Evolutionary conservation across 2,329 filamentous ascomycete genomes (phyloP), one percentile per base, ranked within the genome.

Genomic region (Aspergillus sp.): DNA sequence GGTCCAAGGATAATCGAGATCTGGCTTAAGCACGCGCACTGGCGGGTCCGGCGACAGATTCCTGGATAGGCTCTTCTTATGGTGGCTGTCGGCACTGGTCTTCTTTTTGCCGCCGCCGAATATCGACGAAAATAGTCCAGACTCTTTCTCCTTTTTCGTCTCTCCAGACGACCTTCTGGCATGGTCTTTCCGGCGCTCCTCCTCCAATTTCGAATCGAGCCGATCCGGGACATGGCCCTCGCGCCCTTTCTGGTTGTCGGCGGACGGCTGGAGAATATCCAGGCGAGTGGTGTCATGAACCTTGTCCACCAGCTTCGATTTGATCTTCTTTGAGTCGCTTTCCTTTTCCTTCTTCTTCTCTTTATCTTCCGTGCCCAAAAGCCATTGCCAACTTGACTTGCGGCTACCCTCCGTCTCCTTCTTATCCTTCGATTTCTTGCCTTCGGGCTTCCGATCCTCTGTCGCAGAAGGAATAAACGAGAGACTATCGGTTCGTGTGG

Each of bases 1-100:
- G 1, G 86, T 91, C 84, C 91, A 98, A 47, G 86, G 84, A 61
- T 94, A 98, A 59, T 96, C 89, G 41, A 95, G 73, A 52, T 96
- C 89, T 4, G 91, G 82, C 43, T 78, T 80, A 34, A 93, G 66
- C 22, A 80, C 71, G 31, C 81, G 78, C 42, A 77, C 76, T 1
- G 74, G 71, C n/a, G 80, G 80, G 26, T 94, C 86, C 2, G 89
- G 88, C 0, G 88, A 93, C 5, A 85, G 65, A 4, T 80, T 77
- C 33, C 86, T 76, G 29, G 81, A 75, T 5, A 69, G 70, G 45
- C 80, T 72, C 60, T 88, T 93, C 63, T 85, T 88, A 45, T 78
- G 72, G 36, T 71, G 69, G 20, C 73, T 72, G 34, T 93, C 85
- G 45, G 78, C 79, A 36, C 89, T 82, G 35, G 75, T 70, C 60